Percentiles rank a stretch among this genome's conserved stretches.
These are phyloP conservation scores for Xylogone sp. DNA, from an alignment of 2,329 filamentous ascomycete genomes.

Conservation along the genomic window DNA sequence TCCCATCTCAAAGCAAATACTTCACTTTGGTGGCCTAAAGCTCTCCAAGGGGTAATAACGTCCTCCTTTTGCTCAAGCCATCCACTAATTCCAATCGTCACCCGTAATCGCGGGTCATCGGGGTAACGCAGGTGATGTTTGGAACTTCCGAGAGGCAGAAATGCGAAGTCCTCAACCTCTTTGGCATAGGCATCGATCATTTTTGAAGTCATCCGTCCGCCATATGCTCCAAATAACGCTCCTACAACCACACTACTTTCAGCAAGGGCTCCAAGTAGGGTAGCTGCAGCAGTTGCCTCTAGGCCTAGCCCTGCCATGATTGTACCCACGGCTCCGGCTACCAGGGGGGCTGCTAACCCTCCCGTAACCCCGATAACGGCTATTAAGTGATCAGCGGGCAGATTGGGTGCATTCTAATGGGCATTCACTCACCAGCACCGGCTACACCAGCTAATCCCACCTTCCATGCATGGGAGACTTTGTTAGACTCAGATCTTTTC, in stretches of 20 bases:
- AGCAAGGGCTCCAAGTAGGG: conserved; percentile 74
- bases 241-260: conserved; percentile 78
- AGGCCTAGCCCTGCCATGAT: conserved; percentile 76
- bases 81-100: conserved; percentile 80
- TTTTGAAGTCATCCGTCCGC: conserved; percentile 74
- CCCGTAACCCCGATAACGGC: conserved; percentile 69
- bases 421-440: conserved; percentile 53
- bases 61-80: conserved; percentile 74
- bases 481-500: conserved; percentile 68
- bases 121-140: conserved; percentile 41
- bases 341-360: conserved; percentile 72
- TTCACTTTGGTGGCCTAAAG: conserved; percentile 69
- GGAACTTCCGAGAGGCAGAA: conserved; percentile 66
- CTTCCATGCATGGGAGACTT: conserved; percentile 75
- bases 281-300: conserved; percentile 68
- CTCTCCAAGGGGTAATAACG: conserved; percentile 73
- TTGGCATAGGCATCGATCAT: conserved; percentile 86
- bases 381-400: background rate
- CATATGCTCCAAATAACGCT: conserved; percentile 87
- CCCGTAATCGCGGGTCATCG: conserved; percentile 65
- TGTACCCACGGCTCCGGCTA: conserved; percentile 74
- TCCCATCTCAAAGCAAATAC: conserved; percentile 85
- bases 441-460: conserved; percentile 85
- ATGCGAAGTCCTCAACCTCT: conserved; percentile 85
- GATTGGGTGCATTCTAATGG: conserved; percentile 72